These are phyloP conservation scores for Cubamyces sp. DNA, from an alignment of 768 basidiomycete species.

Conservation along the genomic window DNA sequence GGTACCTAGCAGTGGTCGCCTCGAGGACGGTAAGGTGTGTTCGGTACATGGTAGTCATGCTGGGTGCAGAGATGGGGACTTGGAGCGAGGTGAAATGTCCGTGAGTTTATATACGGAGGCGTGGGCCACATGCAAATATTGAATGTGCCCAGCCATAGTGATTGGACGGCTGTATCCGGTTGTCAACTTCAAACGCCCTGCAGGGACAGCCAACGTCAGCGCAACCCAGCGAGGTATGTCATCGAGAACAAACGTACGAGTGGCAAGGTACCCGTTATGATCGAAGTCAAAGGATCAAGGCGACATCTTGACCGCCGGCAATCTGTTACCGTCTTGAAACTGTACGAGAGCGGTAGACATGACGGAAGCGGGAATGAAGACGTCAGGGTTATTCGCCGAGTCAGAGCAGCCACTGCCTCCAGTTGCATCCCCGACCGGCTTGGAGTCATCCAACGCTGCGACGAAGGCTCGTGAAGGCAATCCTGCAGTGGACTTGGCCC, in stretches of 20 bases:
- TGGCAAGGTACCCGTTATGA: constrained; percentile 10
- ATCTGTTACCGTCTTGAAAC: constrained; percentile 12
- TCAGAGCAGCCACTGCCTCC: constrained; percentile 21
- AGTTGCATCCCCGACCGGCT: neutral
- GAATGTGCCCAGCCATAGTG: constrained; percentile 23
- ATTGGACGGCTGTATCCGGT: constrained; percentile 22
- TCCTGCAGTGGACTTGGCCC: constrained; percentile 12
- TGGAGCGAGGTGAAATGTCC: constrained; percentile 8
- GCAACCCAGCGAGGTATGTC: constrained; percentile 12
- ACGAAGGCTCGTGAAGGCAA: constrained; percentile 1
- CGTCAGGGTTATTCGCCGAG: constrained; percentile 21
- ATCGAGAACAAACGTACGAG: constrained; percentile 9
- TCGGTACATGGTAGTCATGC: constrained; percentile 29
- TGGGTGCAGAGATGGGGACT: constrained; percentile 16
- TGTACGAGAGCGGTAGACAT: constrained; percentile 12
- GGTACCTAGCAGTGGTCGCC: constrained; percentile 52
- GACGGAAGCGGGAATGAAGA: constrained; percentile 9
- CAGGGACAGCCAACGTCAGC: constrained; percentile 23
- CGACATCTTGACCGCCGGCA: constrained; percentile 17
- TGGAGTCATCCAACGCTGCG: constrained; percentile 16
- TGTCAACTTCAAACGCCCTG: constrained; percentile 27
- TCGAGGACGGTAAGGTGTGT: constrained; percentile 68
- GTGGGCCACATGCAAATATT: constrained; percentile 16
- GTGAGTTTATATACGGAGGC: constrained; percentile 18
- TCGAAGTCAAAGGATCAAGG: constrained; percentile 16